Conservation (phyloP, 345 rosid species). For the Syzygium grande region DNA sequence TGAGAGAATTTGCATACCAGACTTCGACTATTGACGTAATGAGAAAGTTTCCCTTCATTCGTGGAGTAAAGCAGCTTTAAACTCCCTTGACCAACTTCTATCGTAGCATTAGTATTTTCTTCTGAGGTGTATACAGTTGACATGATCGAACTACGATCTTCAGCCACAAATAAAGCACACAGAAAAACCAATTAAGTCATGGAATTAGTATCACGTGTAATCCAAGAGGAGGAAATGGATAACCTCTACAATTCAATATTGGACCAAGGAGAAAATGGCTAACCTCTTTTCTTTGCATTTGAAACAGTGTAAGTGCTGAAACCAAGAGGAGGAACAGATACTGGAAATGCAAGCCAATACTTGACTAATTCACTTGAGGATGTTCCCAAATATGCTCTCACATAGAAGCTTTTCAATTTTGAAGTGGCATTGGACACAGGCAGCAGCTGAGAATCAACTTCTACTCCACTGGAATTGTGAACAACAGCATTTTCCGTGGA, state of each 20-base stretch:
- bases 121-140: constrained; percentile 37
- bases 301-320: constrained; percentile 71
- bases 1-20: constrained; percentile 24
- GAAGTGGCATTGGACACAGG: constrained; percentile 53
- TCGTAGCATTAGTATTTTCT: constrained; percentile 21
- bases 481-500: constrained; percentile 44
- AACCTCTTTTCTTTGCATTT: constrained; percentile 55
- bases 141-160: constrained; percentile 39
- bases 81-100: constrained; percentile 81
- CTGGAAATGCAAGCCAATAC: constrained; percentile 82
- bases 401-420: constrained; percentile 44
- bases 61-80: constrained; percentile 53
- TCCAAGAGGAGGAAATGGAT: not conserved
- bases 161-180: not conserved
- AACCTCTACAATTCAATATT: not conserved
- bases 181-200: not conserved
- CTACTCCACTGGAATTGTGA: constrained; percentile 62
- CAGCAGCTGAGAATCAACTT: constrained; percentile 68
- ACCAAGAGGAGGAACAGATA: constrained; percentile 85
- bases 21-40: constrained; percentile 41
- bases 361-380: constrained; percentile 36
- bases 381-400: constrained; percentile 65
- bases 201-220: not conserved
- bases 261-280: constrained; percentile 3
- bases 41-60: constrained; percentile 49